Evolutionary conservation across 164 flowering plant genomes (phyloP).

Genomic region (Stephania yunnanensis): DNA sequence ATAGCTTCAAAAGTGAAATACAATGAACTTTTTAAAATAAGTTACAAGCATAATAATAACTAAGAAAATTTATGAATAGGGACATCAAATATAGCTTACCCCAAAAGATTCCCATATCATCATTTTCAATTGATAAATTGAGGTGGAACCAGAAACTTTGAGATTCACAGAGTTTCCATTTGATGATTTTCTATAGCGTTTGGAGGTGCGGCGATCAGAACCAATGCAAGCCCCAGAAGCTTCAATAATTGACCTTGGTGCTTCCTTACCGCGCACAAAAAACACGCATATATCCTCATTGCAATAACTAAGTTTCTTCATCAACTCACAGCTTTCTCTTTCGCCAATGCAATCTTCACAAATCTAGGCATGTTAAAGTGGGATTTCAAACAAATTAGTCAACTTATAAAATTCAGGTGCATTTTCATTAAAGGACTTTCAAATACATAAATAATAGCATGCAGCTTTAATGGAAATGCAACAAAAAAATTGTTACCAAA

Average conservation of each 20-base stretch:
- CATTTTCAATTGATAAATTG: conserved; percentile 91
- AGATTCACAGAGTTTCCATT: conserved; percentile 56
- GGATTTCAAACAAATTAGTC: background rate
- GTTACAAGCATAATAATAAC: too few relatives aligned
- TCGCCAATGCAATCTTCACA: conserved; percentile 96
- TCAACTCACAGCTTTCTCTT: conserved; percentile 73
- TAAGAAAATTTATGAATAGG: too few relatives aligned
- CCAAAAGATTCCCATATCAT: conserved; percentile 99
- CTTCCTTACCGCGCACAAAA: conserved; percentile 82
- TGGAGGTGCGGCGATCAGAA: conserved; percentile 76
- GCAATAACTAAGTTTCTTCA: conserved; percentile 70
- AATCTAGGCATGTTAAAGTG: conserved; percentile 30
- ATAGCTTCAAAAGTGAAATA: background rate
- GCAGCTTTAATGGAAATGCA: background rate
- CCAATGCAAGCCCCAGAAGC: conserved; percentile 59
- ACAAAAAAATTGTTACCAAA: background rate
- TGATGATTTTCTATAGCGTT: conserved; percentile 71
- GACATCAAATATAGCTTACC: conserved; percentile 40
- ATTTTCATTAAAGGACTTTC: background rate
- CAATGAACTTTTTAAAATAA: background rate
- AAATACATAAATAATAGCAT: background rate
- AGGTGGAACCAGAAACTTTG: conserved; percentile 82
- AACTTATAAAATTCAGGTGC: background rate
- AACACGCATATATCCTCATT: conserved; percentile 65
- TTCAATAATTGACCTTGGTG: conserved; percentile 75